phyloP scores from a whole-genome alignment of 768 basidiomycete genomes.

The Hebeloma cylindrosporum region DNA sequence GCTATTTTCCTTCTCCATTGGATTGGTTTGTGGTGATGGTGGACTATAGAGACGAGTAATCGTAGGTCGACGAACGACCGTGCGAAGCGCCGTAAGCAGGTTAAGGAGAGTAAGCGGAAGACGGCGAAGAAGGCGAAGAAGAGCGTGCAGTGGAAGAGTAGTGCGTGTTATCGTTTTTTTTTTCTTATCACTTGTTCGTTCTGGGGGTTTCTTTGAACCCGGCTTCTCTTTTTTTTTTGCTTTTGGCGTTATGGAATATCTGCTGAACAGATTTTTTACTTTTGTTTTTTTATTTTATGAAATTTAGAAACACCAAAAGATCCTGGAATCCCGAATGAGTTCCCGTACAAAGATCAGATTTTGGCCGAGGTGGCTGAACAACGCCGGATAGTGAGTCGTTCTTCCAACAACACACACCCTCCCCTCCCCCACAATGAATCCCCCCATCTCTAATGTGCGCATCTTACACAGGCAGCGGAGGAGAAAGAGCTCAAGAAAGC shows the following conservation, averaged over 20 bases:
- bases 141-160: constrained; percentile 85
- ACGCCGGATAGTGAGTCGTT: constrained; percentile 66
- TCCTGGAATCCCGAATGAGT: constrained; percentile 90
- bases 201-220: no score
- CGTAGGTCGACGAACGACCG: constrained; percentile 73
- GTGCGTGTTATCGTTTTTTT: constrained; percentile 44
- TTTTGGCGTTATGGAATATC: no score
- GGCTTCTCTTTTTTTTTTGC: no score
- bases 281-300: background rate
- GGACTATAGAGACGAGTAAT: constrained; percentile 75
- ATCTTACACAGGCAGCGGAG: constrained; percentile 59
- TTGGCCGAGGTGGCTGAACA: constrained; percentile 87
- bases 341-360: constrained; percentile 93
- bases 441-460: background rate
- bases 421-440: no score
- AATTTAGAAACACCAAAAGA: constrained; percentile 78
- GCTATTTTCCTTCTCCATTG: background rate
- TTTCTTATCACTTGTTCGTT: no score
- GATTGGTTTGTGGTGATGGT: constrained; percentile 12
- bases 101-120: constrained; percentile 77
- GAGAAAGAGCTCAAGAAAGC: constrained; percentile 70
- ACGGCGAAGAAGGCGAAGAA: constrained; percentile 71
- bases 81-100: constrained; percentile 71
- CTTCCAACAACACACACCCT: no score
- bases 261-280: background rate